Conservation (phyloP, 805 yeast species). For the Pichia scutulata region DNA sequence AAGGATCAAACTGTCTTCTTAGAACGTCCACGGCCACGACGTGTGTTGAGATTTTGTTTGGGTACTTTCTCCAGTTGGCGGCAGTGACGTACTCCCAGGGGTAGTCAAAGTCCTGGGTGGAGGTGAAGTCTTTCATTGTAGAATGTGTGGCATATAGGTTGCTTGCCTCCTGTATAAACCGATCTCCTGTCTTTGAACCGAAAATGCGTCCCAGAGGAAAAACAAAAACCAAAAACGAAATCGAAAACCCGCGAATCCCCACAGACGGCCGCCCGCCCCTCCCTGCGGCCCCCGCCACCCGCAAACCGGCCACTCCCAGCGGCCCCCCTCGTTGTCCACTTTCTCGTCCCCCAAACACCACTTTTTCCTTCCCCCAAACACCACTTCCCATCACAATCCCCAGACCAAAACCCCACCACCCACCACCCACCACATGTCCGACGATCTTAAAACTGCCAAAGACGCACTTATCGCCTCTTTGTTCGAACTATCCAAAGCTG, state of each 20-base stretch:
- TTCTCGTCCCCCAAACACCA: neutral
- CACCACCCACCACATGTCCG: slow-evolving; percentile 1
- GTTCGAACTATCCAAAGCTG: slow-evolving; percentile 79
- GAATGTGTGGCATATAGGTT: no score
- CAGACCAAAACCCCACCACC: neutral
- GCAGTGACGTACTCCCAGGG: slow-evolving; percentile 94
- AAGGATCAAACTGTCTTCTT: slow-evolving; percentile 56
- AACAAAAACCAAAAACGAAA: no score
- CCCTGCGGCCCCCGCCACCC: neutral
- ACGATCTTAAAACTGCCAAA: slow-evolving; percentile 25
- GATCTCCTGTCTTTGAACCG: no score
- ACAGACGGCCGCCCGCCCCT: neutral
- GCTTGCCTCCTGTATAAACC: no score
- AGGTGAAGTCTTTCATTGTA: slow-evolving; percentile 73
- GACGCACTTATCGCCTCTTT: slow-evolving; percentile 61
- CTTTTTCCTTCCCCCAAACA: neutral
- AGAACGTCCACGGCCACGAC: slow-evolving; percentile 90
- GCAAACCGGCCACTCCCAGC: neutral
- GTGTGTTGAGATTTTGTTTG: slow-evolving; percentile 88
- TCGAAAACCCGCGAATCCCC: no score
- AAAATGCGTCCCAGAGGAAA: no score
- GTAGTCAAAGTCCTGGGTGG: slow-evolving; percentile 64
- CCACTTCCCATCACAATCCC: neutral
- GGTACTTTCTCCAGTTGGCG: slow-evolving; percentile 95
- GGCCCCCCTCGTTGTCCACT: neutral